Evolutionary conservation across 805 yeast species (phyloP).

Genomic region (Debaryomyces maramus): DNA sequence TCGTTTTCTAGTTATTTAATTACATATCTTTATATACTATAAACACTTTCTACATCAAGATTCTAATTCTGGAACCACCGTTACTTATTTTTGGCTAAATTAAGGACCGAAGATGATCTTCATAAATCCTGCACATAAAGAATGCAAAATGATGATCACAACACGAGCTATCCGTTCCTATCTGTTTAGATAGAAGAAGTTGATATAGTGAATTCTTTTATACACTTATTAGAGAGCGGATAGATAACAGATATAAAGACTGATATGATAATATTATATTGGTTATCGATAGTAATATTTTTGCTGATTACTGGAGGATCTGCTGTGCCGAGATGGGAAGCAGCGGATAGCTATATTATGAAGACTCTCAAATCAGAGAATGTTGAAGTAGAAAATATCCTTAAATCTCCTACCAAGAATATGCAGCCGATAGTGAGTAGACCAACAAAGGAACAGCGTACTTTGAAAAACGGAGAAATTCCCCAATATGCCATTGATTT

Average conservation of each 20-base stretch:
- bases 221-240: too few relatives aligned
- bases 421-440: conserved; percentile 39
- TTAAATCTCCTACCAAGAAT: conserved; percentile 24
- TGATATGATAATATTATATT: neutral
- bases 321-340: conserved; percentile 18
- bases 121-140: too few relatives aligned
- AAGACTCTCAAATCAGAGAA: conserved; percentile 18
- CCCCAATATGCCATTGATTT: conserved; percentile 64
- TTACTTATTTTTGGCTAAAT: too few relatives aligned
- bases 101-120: too few relatives aligned
- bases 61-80: too few relatives aligned
- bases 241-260: too few relatives aligned
- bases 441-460: conserved; percentile 34
- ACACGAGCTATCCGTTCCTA: too few relatives aligned
- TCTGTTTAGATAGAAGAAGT: too few relatives aligned
- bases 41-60: too few relatives aligned
- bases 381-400: conserved; percentile 23
- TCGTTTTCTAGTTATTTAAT: conserved; percentile 60
- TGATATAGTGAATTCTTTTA: too few relatives aligned
- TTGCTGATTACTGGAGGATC: conserved; percentile 5
- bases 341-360: conserved; percentile 22
- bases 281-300: neutral
- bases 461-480: conserved; percentile 52
- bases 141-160: too few relatives aligned
- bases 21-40: neutral